These are phyloP conservation scores for Neoboletus subvelutipes DNA, from an alignment of 768 basidiomycete species.

Conservation along the genomic window DNA sequence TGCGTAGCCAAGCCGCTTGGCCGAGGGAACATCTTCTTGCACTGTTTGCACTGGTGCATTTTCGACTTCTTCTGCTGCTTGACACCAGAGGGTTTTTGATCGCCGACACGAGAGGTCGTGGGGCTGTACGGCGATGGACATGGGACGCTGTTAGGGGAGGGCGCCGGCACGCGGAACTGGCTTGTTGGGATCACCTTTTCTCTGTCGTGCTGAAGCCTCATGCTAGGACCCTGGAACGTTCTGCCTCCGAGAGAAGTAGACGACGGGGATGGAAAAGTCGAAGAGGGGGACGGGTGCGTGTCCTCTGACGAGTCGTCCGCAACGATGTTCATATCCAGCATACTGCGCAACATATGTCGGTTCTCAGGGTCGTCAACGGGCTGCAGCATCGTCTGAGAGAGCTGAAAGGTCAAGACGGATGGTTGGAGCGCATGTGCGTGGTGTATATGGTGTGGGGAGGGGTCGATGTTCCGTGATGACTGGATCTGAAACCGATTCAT, in stretches of 20 bases:
- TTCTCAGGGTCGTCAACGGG: slow-evolving; percentile 32
- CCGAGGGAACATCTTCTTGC: slow-evolving; percentile 47
- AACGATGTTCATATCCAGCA: slow-evolving; percentile 17
- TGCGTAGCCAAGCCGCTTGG: slow-evolving; percentile 53
- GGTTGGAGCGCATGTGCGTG: slow-evolving; percentile 21
- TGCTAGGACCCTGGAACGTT: slow-evolving; percentile 24
- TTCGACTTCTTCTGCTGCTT: slow-evolving; percentile 40
- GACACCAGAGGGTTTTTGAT: slow-evolving; percentile 10
- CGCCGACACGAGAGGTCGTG: not conserved
- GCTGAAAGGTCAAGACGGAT: slow-evolving; percentile 32
- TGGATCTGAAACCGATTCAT: slow-evolving; percentile 32
- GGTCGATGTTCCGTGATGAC: slow-evolving; percentile 11
- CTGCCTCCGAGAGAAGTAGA: slow-evolving; percentile 4
- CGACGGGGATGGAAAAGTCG: slow-evolving; percentile 1
- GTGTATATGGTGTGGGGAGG: slow-evolving; percentile 4
- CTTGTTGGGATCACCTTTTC: slow-evolving; percentile 9
- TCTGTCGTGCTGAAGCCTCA: slow-evolving; percentile 21
- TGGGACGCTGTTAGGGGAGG: slow-evolving; percentile 3
- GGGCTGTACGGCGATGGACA: slow-evolving; percentile 14
- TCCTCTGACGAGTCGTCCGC: slow-evolving; percentile 17
- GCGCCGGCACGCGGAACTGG: slow-evolving; percentile 11
- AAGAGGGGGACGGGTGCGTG: slow-evolving; percentile 4
- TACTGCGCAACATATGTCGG: slow-evolving; percentile 16
- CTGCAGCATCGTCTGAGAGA: slow-evolving; percentile 23
- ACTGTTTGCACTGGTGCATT: slow-evolving; percentile 48